A percentile compares a stretch with the other conserved stretches of the same genome.
These are phyloP conservation scores for Picea sitchensis DNA, from an alignment of 75 land plant genomes.

Conservation along the genomic window DNA sequence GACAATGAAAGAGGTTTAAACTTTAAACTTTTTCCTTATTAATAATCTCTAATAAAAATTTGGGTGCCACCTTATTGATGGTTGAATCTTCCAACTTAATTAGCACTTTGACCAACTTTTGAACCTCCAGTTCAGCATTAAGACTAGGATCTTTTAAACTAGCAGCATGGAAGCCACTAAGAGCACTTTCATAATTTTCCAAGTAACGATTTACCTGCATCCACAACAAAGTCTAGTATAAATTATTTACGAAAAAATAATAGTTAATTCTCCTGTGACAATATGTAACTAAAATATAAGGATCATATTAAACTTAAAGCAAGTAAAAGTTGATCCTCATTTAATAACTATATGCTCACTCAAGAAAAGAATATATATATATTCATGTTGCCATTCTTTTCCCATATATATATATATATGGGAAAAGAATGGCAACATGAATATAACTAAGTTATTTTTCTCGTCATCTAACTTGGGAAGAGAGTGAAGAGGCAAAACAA, in stretches of 20 bases:
- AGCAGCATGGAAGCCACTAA: conserved; percentile 91
- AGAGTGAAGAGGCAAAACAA: too few species aligned
- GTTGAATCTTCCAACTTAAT: conserved; percentile 54
- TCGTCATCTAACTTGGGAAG: too few species aligned
- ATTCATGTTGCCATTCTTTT: too few species aligned
- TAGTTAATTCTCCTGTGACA: not conserved
- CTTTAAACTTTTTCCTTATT: not conserved
- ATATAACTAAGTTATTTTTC: not conserved
- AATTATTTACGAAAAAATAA: not conserved
- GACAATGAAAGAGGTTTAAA: not conserved
- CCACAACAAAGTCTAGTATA: not conserved
- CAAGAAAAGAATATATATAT: too few species aligned
- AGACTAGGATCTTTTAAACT: conserved; percentile 82
- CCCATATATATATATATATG: too few species aligned
- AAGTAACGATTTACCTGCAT: conserved; percentile 78
- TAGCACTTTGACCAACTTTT: conserved; percentile 66
- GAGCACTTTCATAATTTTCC: conserved; percentile 94
- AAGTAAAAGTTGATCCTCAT: not conserved
- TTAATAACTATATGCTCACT: not conserved
- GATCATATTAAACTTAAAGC: not conserved
- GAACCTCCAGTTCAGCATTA: conserved; percentile 67
- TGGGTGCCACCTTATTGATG: conserved; percentile 26
- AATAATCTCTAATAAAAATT: conserved; percentile 5
- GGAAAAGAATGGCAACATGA: not conserved
- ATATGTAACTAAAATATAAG: not conserved